Conservation (phyloP, 495 filamentous ascomycete genomes). For the Choiromyces venosus region DNA sequence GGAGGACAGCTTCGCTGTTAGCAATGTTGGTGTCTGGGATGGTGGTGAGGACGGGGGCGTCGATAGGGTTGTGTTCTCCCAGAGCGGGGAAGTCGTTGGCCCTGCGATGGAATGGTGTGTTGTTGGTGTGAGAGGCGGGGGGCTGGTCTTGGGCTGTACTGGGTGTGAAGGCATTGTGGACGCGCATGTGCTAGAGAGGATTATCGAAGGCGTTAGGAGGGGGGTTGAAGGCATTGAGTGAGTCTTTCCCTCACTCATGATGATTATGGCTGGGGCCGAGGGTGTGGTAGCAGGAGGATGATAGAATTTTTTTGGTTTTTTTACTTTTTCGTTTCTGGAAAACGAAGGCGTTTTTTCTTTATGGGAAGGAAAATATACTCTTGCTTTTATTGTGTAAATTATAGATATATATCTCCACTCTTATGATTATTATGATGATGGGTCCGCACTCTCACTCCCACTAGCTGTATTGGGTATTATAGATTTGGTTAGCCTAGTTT, state of each 20-base stretch:
- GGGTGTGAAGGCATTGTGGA: conserved; percentile 44
- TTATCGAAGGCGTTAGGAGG: conserved; percentile 35
- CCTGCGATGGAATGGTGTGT: conserved; percentile 45
- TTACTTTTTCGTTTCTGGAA: neutral
- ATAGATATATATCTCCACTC: neutral
- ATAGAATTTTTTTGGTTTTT: neutral
- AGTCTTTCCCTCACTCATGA: no score
- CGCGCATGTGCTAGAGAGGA: conserved; percentile 38
- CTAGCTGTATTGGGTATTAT: no score
- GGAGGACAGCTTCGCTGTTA: conserved; percentile 46
- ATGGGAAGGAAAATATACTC: no score
- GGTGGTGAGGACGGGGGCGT: conserved; percentile 14
- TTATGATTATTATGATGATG: no score
- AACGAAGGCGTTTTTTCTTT: neutral
- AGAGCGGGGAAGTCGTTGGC: conserved; percentile 47
- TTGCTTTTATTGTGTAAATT: neutral
- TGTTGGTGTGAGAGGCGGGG: conserved; percentile 44
- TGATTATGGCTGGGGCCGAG: no score
- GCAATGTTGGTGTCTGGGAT: conserved; percentile 47
- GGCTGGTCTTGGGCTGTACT: conserved; percentile 39
- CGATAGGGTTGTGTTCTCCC: conserved; percentile 47
- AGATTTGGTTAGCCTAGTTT: no score
- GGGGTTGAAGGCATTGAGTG: conserved; percentile 28
- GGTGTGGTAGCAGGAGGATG: neutral
- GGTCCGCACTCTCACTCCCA: no score